Evolutionary conservation across 306 rosid genomes (phyloP), one percentile per base, ranked within the genome.

Genomic region (Luffa acutangula): DNA sequence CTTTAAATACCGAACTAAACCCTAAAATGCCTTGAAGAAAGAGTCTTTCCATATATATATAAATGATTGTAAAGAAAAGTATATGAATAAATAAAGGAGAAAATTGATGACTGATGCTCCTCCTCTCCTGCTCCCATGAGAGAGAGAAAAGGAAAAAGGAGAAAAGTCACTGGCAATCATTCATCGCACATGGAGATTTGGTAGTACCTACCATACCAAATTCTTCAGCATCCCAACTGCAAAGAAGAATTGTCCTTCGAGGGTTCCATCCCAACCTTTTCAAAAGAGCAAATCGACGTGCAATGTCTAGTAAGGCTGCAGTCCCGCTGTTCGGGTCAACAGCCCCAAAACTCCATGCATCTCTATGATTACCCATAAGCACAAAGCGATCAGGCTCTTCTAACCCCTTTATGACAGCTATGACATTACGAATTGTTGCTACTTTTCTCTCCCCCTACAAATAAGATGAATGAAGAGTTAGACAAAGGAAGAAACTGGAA

Each of bases 251-350:
- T 9, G 87, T 92, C 81, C 98, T 87, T 81, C 89, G 87, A 56
- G 98, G 97, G 42, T 63, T 87, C 98, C 98, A 94, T 15, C 97
- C 93, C 25, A 60, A 81, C 57, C 43, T 78, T 62, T 85, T 81
- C 52, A 94, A 82, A 81, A 85, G 86, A 82, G 92, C 78, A 79
- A 81, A 94, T 37, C 98, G 89, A 21, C 97, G 98, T 77, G 97
- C 97, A 54, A 94, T 79, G 85, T 94, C 98, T 15, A 94, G 98
- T 64, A 94, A 78, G 2, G 93, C 90, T 39, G 98, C 97, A 34
- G 98, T 94, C 62, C 98, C 98, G 78, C 98, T 94, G 87, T 92
- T 87, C 52, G 98, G 98, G 71, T 94, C 98, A 71, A 94, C 98
- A 75, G 98, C 97, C 48, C 98, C 98, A 80, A 84, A 94, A 0